phyloP scores from a whole-genome alignment of 805 yeast species.

The Metschnikowia peoriensis region DNA sequence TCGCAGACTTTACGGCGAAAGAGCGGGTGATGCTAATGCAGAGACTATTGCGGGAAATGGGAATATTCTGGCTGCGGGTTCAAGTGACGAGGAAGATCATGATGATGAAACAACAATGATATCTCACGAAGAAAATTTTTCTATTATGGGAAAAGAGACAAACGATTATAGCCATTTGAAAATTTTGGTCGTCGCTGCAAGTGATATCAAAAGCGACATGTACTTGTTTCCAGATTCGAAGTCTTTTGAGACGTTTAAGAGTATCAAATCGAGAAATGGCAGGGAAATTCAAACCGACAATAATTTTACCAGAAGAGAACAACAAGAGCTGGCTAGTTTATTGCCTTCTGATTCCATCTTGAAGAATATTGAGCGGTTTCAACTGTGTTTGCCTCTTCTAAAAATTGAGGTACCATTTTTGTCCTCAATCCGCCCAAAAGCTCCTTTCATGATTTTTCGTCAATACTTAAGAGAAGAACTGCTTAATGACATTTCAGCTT shows the following conservation, averaged over 20 bases:
- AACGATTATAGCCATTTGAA: constrained; percentile 27
- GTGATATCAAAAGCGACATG: constrained; percentile 26
- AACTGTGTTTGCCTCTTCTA: constrained; percentile 31
- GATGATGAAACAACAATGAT: constrained; percentile 4
- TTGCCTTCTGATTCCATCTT: not conserved
- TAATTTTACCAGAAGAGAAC: not conserved
- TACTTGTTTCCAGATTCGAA: constrained; percentile 31
- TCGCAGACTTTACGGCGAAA: constrained; percentile 24
- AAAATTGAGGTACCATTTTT: constrained; percentile 37
- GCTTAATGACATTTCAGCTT: no score
- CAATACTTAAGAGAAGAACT: constrained; percentile 20
- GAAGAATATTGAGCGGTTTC: not conserved
- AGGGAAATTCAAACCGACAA: constrained; percentile 8
- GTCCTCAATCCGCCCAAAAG: constrained; percentile 31
- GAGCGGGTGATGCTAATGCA: constrained; percentile 3
- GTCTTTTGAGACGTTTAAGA: constrained; percentile 28
- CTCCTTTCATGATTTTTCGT: constrained; percentile 35
- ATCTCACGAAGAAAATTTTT: not conserved
- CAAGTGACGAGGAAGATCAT: not conserved
- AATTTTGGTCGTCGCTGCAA: constrained; percentile 28
- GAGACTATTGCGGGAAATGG: not conserved
- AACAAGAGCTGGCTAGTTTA: not conserved
- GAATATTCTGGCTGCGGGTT: not conserved
- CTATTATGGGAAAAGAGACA: constrained; percentile 22
- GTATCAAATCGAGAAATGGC: constrained; percentile 20